phyloP scores from a whole-genome alignment of 2,329 filamentous ascomycete genomes.

The Nakataea oryzae region DNA sequence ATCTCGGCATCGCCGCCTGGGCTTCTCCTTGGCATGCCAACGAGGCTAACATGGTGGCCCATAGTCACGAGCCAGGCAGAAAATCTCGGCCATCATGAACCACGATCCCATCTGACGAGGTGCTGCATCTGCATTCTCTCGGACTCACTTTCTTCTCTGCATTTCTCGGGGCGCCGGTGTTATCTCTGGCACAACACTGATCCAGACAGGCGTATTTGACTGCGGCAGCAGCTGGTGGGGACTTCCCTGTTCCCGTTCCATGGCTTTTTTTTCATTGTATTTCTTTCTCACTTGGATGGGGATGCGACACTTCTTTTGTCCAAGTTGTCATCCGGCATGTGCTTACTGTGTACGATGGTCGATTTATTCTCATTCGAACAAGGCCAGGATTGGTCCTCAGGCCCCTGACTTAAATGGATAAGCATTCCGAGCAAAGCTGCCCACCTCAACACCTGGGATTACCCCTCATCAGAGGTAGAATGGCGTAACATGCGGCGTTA shows the following conservation, averaged over 20 bases:
- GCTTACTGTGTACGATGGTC: too few species aligned
- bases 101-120: not conserved
- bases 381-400: not conserved
- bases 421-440: not conserved
- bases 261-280: too few species aligned
- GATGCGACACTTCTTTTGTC: too few species aligned
- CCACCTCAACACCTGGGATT: not conserved
- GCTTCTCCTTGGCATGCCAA: not conserved
- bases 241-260: not conserved
- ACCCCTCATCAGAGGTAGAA: not conserved
- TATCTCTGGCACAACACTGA: not conserved
- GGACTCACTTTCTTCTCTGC: not conserved
- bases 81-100: constrained; percentile 3
- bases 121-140: not conserved
- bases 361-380: too few species aligned
- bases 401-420: not conserved
- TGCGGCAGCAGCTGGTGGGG: not conserved
- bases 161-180: not conserved
- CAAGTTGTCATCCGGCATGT: too few species aligned
- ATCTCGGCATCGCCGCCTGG: not conserved
- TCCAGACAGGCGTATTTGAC: not conserved
- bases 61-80: not conserved
- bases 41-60: not conserved
- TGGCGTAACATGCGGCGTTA: not conserved
- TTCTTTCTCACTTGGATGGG: too few species aligned